Base-by-base conservation (phyloP, 495 filamentous ascomycete species). In the Glarea lozoyensis region DNA sequence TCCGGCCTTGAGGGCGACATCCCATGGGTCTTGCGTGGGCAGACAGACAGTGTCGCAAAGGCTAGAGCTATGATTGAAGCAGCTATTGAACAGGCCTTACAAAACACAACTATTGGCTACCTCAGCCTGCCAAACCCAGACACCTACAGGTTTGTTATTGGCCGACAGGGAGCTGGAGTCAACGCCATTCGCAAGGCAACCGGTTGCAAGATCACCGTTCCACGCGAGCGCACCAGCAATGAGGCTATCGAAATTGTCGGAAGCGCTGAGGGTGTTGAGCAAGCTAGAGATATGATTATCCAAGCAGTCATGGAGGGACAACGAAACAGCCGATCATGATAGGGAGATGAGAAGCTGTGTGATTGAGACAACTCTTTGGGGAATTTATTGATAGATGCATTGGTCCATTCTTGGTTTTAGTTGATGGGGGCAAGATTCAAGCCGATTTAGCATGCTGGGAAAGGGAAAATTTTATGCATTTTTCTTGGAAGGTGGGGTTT, bases 201-300 rank as follows among this genome's bases (percentile, higher is more conserved):
- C 33, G 86, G 84, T 21, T 94, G 88, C 68, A 83, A 81, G 59
- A 90, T 99, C 61, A 86, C 83, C 27, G 87, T 97, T 35, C 92
- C 92, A 31, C 78, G 83, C 48, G 82, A 85, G 57, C 79, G 90
- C 52, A 73, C 72, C 29, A 76, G 72, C 53, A 75, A 70, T 6
- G 88, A 94, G 56, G 85, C 90, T 2, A 96, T 97, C 55, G 85
- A 94, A 65, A 79, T 97, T 53, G 64, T 79, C 40, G 92, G 92
- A 21, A 74, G 70, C 43, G 75, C 73, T 54, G 84, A 86, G 38
- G 86, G 85, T 16, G 72, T 93, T 11, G 88, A 96, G 64, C 75
- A 86, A 60, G 93, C 92, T 27, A 88, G 78, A 65, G 81, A 93
- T 34, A 69, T 89, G 56, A 94, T 99, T 51, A 63, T 99, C 44